Percentiles rank a stretch among this genome's conserved stretches.
phyloP scores from a whole-genome alignment of 768 basidiomycete genomes.

The Kwoniella botswanensis region DNA sequence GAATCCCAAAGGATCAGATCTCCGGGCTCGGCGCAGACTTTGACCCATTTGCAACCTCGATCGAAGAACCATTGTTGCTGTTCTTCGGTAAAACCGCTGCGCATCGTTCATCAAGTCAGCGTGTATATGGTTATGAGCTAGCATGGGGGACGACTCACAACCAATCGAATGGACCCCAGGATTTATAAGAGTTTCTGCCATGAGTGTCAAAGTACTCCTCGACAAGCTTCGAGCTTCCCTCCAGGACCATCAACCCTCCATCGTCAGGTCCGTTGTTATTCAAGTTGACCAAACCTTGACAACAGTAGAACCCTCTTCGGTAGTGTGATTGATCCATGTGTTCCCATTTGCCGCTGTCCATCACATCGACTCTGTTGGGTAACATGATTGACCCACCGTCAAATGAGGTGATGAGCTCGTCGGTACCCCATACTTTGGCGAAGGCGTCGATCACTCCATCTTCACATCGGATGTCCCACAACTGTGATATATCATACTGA shows the following conservation, averaged over 20 bases:
- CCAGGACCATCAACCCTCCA: slow-evolving; percentile 53
- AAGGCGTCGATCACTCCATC: slow-evolving; percentile 47
- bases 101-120: not conserved
- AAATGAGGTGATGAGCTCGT: slow-evolving; percentile 49
- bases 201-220: slow-evolving; percentile 30
- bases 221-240: slow-evolving; percentile 41
- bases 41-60: slow-evolving; percentile 49
- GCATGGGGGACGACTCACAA: slow-evolving; percentile 14
- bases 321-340: slow-evolving; percentile 40
- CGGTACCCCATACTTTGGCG: slow-evolving; percentile 51
- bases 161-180: slow-evolving; percentile 35
- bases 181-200: slow-evolving; percentile 27
- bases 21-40: slow-evolving; percentile 49
- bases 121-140: not conserved
- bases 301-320: slow-evolving; percentile 33
- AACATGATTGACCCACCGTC: slow-evolving; percentile 40
- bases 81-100: slow-evolving; percentile 39
- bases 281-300: slow-evolving; percentile 38
- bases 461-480: slow-evolving; percentile 48
- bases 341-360: slow-evolving; percentile 32
- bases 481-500: slow-evolving; percentile 8
- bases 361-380: slow-evolving; percentile 28
- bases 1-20: slow-evolving; percentile 55
- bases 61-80: slow-evolving; percentile 50
- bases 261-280: slow-evolving; percentile 46